Evolutionary conservation across 1,139 yeast genomes (phyloP), one percentile per base, ranked within the genome.

Genomic region (Taiozyma sp.): DNA sequence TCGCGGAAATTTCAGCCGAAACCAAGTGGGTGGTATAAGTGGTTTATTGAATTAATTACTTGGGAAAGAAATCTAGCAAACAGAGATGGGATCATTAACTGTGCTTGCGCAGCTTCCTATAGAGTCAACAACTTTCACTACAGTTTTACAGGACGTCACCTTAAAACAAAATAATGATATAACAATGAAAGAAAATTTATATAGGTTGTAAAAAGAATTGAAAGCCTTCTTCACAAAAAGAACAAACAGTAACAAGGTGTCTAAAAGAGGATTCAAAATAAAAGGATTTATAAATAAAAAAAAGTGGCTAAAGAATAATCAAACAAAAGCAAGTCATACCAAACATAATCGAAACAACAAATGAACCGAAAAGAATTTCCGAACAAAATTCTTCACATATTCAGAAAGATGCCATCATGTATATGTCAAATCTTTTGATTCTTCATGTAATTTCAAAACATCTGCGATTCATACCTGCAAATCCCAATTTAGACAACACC

Each of bases 91-190:
- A 19, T 19, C 19, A 19, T 19, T 19, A 19, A 19, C 19, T 19
- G 19, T 19, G 19, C 19, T 19, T 19, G 19, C 3, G 19, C 19
- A 19, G 7, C 14, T 32, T 32, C 35, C 35, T 32, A n/a, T 32
- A 32, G 35, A 13, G 11, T 32, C 14, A 32, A 34, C 37, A 14
- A 34, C 16, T 13, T 13, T 14, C 13, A 35, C 22, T 7, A 9
- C 7, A 4, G 4, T 16, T 4, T 4, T 11, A 35, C 13, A 30
- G 16, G 35, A 8, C 35, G 5, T 13, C 35, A 32, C 9, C 14
- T 19, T 37, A 4, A 51, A 43, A 46, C 47, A 50, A 48, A 45
- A 49, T 37, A 37, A 37, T 37, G 41, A 37, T 19, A 37, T 37
- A 50, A 48, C 43, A 49, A 45, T 41, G 24, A 32, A 16, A 37